Evolutionary conservation across 257 asterid genomes (phyloP), one percentile per base, ranked within the genome.

Genomic region (Plantago ovata): DNA sequence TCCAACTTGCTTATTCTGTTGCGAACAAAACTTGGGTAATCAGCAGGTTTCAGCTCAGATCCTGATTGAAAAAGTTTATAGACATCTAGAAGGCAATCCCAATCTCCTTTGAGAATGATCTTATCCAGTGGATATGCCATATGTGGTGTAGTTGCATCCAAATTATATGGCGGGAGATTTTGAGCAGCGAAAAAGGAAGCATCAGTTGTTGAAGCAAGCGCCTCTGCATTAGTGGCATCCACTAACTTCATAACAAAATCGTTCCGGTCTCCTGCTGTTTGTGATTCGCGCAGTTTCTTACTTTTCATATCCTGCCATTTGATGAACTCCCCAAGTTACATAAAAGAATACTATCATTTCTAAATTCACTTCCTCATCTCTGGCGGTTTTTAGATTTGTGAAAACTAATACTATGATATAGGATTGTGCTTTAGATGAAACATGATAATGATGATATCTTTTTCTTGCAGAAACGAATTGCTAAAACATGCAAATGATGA

Each of bases 51-150:
- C 58, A 76, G 43, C 32, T 73, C 76, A 0, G 62, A 69, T 56
- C 84, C 89, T 19, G 74, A 50, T 54, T 65, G 60, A 15, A 68
- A 38, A 44, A 77, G 77, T 38, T 79, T 70, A 47, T 76, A 65
- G 46, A 88, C 40, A 68, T 92, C 98, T 22, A 64, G 23, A 72
- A 92, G 91, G 75, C 69, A 75, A 58, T 74, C 83, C 96, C 98
- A 92, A 67, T 92, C 98, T 56, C 96, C 95, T 28, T 68, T 72
- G n/a, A 75, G 69, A 69, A 92, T 92, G 28, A 92, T 92, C 72
- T 62, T 74, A 61, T 92, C 78, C 7, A 92, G 79, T 15, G 98
- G 96, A 77, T 88, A 92, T 12, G 95, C 95, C 60, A 60, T 63
- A 47, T 84, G 75, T 14, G 82, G 75, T 24, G 70, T 54, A 36